Evolutionary conservation across 2,329 filamentous ascomycete species (phyloP).

Genomic region (Zasmidium citrigriseum): DNA sequence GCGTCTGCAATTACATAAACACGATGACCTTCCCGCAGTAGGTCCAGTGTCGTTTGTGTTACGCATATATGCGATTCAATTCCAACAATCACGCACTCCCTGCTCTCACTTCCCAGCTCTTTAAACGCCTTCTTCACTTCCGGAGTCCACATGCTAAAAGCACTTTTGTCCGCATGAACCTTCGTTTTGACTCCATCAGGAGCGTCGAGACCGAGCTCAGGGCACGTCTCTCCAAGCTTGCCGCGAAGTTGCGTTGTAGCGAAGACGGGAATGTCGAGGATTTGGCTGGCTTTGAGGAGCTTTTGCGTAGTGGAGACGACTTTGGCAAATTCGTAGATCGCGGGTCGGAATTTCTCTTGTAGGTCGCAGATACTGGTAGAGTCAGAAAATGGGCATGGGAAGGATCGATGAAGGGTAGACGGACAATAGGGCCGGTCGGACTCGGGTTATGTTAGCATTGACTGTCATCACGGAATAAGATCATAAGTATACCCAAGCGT

Average conservation of each 20-base stretch:
- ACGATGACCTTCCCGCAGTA: slow-evolving; percentile 70
- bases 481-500: slow-evolving; percentile 8
- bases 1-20: slow-evolving; percentile 90
- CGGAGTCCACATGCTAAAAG: slow-evolving; percentile 84
- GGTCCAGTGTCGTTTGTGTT: slow-evolving; percentile 85
- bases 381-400: neutral
- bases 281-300: slow-evolving; percentile 49
- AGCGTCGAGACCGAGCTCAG: slow-evolving; percentile 62
- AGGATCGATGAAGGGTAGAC: neutral
- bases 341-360: slow-evolving; percentile 85
- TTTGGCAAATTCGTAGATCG: slow-evolving; percentile 82
- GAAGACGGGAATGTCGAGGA: slow-evolving; percentile 74
- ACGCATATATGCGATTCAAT: slow-evolving; percentile 96
- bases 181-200: slow-evolving; percentile 54
- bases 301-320: slow-evolving; percentile 59
- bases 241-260: slow-evolving; percentile 81
- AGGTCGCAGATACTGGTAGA: slow-evolving; percentile 79
- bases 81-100: slow-evolving; percentile 76
- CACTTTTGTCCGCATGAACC: slow-evolving; percentile 77
- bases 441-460: no score
- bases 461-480: no score
- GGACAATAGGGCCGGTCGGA: slow-evolving; percentile 10
- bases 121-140: slow-evolving; percentile 56
- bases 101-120: slow-evolving; percentile 41
- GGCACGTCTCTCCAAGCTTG: slow-evolving; percentile 77